Conservation (phyloP, 2,329 filamentous ascomycete species). For the Trichoderma cornu-damae region DNA sequence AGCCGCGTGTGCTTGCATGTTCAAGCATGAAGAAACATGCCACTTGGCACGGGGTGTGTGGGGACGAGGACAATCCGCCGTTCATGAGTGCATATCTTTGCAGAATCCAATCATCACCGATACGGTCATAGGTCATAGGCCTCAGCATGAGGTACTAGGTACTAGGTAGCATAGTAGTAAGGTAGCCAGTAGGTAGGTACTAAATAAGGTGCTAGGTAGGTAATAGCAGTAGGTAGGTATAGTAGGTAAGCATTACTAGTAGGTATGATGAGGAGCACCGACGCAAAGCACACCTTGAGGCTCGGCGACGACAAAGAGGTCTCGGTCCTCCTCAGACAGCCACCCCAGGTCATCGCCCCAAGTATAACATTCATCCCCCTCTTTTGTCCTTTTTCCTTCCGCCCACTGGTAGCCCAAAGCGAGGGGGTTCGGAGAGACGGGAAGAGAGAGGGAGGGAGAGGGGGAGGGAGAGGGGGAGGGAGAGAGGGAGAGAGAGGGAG, state of each 20-base stretch:
- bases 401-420: constrained; percentile 1
- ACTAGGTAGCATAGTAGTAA: background rate
- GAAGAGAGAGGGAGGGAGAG: background rate
- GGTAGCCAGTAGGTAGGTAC: no score
- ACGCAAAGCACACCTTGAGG: background rate
- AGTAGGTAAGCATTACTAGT: constrained; percentile 3
- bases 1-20: no score
- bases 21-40: no score
- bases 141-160: background rate
- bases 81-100: no score
- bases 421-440: no score
- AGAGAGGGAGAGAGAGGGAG: no score
- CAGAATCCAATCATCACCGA: no score
- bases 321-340: background rate
- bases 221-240: background rate
- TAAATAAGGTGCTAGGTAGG: background rate
- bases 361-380: background rate
- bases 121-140: no score
- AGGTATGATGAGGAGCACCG: constrained; percentile 6
- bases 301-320: background rate
- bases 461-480: background rate
- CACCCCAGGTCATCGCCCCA: background rate
- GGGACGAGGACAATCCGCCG: no score
- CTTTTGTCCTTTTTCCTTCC: background rate
- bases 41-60: no score